Evolutionary conservation across 2,329 filamentous ascomycete genomes (phyloP), one percentile per base, ranked within the genome.

Genomic region (Aspergillus awamori): DNA sequence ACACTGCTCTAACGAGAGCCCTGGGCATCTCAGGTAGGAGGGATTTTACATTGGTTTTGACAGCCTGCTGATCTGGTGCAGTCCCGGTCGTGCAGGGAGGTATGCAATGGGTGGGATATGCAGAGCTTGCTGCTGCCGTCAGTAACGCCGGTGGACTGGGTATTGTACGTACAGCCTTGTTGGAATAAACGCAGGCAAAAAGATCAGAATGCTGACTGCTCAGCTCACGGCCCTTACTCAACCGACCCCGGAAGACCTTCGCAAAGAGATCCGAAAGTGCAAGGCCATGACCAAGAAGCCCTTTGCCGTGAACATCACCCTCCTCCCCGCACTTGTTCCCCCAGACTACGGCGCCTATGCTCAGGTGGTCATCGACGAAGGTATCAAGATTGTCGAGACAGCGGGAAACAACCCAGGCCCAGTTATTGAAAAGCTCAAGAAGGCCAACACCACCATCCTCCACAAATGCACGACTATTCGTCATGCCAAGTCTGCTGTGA

Each of bases 391-490:
- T 63, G 94, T 98, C 69, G 95, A 98, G 81, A 97, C 93, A 2
- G 93, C 93, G 1, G 93, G 93, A 57, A 96, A 96, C 82, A 89
- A 84, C 70, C 95, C 95, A 0, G 95, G 93, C 1, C 93, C 93
- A 3, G 89, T 99, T 65, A 98, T 99, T 77, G 83, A 86, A 74
- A 87, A 92, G 82, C 85, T 99, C 58, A 99, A 98, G 81, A 85
- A 85, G 63, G 90, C 89, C 5, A 87, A 87, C 59, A 86, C 86
- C 71, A 94, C 86, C 59, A 88, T 99, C 69, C 82, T 99, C 59
- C 95, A 99, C 86, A 99, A 99, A 82, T 98, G 95, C 83, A 99
- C 95, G 8, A 96, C 92, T 5, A 96, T 99, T 79, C 84, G 93
- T 58, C 95, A 99, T 76, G 95, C 95, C 20, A 87, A 92, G 77